phyloP scores from a whole-genome alignment of 2,329 filamentous ascomycete genomes.

The Metarhizium robertsii region DNA sequence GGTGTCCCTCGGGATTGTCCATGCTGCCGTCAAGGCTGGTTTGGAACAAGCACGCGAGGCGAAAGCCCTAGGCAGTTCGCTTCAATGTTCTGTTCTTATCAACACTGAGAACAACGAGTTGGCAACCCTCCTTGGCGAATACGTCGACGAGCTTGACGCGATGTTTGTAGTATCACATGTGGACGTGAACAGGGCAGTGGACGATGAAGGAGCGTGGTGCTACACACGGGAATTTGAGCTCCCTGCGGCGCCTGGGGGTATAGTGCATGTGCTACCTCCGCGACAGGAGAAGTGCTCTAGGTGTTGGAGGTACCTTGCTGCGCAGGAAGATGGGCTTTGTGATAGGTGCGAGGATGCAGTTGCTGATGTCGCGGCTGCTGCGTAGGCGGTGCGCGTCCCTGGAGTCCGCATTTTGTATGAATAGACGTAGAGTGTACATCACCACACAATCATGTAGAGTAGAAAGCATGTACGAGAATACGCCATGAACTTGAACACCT shows the following conservation, averaged over 20 bases:
- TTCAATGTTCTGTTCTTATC: conserved; percentile 65
- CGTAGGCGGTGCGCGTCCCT: not conserved
- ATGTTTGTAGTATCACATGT: conserved; percentile 65
- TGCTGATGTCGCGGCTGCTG: conserved; percentile 8
- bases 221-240: conserved; percentile 35
- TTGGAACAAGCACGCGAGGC: conserved; percentile 63
- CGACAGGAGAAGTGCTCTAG: conserved; percentile 63
- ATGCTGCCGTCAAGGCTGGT: conserved; percentile 61
- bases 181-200: conserved; percentile 29
- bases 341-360: conserved; percentile 62
- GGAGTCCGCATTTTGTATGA: not conserved
- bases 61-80: conserved; percentile 69
- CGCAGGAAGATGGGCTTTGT: conserved; percentile 59
- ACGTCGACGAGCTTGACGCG: conserved; percentile 43
- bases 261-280: conserved; percentile 39
- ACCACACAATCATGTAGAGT: not conserved
- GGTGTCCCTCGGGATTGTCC: conserved; percentile 41
- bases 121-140: conserved; percentile 26
- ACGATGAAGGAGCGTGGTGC: conserved; percentile 26
- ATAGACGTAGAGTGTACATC: not conserved
- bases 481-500: not conserved
- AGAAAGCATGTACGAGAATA: not conserved
- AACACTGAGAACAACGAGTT: conserved; percentile 29
- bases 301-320: conserved; percentile 82
- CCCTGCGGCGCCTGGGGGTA: conserved; percentile 21